Evolutionary conservation across 805 yeast species (phyloP).

Genomic region (Candida awuae): DNA sequence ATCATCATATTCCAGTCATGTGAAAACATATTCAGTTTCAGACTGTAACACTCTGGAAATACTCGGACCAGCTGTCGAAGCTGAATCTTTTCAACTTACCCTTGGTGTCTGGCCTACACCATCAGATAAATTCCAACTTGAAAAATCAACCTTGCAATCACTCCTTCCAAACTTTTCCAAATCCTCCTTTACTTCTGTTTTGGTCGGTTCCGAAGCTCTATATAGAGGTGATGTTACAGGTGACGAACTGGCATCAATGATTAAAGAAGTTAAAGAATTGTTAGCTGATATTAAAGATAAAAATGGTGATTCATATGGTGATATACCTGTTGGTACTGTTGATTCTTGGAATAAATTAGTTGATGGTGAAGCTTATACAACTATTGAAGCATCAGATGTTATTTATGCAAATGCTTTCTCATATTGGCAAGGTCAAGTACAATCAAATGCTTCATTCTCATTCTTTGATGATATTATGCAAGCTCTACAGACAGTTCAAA

Average conservation of each 20-base stretch:
- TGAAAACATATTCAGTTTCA: constrained; percentile 87
- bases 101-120: constrained; percentile 95
- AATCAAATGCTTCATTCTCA: constrained; percentile 75
- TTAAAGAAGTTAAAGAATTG: constrained; percentile 52
- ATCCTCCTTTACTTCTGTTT: constrained; percentile 62
- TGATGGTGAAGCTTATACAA: constrained; percentile 64
- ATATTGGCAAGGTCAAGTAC: constrained; percentile 97
- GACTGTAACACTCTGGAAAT: constrained; percentile 84
- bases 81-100: constrained; percentile 65
- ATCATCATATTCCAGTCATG: constrained; percentile 48
- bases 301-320: constrained; percentile 68
- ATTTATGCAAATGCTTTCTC: constrained; percentile 94
- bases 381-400: constrained; percentile 73
- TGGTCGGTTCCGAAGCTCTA: constrained; percentile 93
- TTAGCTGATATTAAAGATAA: constrained; percentile 61
- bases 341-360: constrained; percentile 94
- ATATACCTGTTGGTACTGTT: constrained; percentile 80
- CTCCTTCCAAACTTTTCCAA: constrained; percentile 70
- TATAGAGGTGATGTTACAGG: constrained; percentile 87
- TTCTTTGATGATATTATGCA: constrained; percentile 97
- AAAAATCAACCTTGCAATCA: constrained; percentile 58
- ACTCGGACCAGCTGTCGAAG: constrained; percentile 81
- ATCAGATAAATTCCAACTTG: constrained; percentile 65
- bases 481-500: constrained; percentile 83
- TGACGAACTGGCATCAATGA: constrained; percentile 57